Base-by-base conservation (phyloP, 2,329 filamentous ascomycete species). In the Triangularia verruculosa region DNA sequence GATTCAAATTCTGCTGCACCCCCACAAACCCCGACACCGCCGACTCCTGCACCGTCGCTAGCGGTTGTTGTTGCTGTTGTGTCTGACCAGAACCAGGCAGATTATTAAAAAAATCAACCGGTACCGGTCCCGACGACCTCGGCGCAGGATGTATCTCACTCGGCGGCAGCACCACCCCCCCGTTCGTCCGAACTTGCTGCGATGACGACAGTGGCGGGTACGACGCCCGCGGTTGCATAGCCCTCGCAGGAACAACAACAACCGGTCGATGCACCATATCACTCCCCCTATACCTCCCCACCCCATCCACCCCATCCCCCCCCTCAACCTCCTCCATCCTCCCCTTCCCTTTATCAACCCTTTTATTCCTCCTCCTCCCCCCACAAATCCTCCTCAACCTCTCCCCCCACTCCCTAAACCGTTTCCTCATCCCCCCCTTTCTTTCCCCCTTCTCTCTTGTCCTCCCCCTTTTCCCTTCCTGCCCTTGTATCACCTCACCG, bases 331-430 rank as follows among this genome's bases (percentile, higher is more conserved):
- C 6, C 30, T 4, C 9, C 30, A 4, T 24, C 32, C 20, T 47
- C 24, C 32, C 56, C 34, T 58, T 47, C 13, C 22, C 56, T 22
- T 47, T 20, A 22, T 47, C 39, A 20, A 78, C 90, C 90, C 70
- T 99, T 99, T 78, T 98, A 91, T 74, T 89, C 92, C 61, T 82
- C 99, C 70, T 89, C 95, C 73, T 86, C 88, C 66, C 89, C 88
- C 86, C 82, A 86, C 61, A 83, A 88, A 70, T 82, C 84, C 47
- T 82, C 88, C 39, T 80, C 83, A 9, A 75, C 87, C 74, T 89
- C 94, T 77, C 81, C 98, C 66, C 84, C 88, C 65, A 89, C 88
- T 70, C 94, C 89, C 71, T 88, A 88, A 59, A 89, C 87, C 70
- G 85, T 98, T 70, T 80, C 87, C 28, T 81, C 90, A 61, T 94